Evolutionary conservation across 2,329 filamentous ascomycete genomes (phyloP).

Genomic region (Exophiala phaeomuriformis): DNA sequence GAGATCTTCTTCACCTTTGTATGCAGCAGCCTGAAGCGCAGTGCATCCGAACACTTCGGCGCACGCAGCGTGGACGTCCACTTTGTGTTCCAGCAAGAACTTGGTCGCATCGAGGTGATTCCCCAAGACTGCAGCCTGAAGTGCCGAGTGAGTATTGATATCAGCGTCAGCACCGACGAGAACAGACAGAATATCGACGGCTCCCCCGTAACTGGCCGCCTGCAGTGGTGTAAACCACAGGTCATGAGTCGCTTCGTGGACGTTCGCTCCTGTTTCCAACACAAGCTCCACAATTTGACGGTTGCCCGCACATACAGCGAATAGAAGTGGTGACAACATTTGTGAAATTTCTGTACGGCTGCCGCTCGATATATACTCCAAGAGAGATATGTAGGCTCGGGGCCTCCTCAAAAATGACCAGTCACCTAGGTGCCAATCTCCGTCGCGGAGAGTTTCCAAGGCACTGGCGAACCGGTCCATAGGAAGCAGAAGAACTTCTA

Average conservation of each 20-base stretch:
- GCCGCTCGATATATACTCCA: no score
- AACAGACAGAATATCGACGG: conserved; percentile 14
- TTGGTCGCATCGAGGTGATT: conserved; percentile 21
- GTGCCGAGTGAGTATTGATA: conserved; percentile 15
- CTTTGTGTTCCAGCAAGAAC: conserved; percentile 15
- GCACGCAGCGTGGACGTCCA: conserved; percentile 21
- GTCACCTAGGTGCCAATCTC: no score
- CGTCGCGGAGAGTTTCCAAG: background rate
- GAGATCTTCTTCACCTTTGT: conserved; percentile 15
- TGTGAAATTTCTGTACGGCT: background rate
- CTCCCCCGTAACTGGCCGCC: conserved; percentile 8
- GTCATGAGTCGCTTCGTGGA: background rate
- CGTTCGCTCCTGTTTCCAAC: background rate
- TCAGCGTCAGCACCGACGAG: conserved; percentile 19
- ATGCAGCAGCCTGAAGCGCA: conserved; percentile 10
- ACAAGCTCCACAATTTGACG: background rate
- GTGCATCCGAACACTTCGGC: conserved; percentile 11
- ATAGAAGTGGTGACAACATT: background rate
- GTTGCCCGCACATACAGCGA: background rate
- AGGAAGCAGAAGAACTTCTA: background rate
- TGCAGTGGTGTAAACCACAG: conserved; percentile 11
- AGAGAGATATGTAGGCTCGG: no score
- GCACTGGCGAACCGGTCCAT: background rate
- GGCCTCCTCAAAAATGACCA: no score
- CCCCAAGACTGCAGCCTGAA: conserved; percentile 23